Conservation (phyloP, 2,329 filamentous ascomycete species). For the Juglanconis oblonga region DNA sequence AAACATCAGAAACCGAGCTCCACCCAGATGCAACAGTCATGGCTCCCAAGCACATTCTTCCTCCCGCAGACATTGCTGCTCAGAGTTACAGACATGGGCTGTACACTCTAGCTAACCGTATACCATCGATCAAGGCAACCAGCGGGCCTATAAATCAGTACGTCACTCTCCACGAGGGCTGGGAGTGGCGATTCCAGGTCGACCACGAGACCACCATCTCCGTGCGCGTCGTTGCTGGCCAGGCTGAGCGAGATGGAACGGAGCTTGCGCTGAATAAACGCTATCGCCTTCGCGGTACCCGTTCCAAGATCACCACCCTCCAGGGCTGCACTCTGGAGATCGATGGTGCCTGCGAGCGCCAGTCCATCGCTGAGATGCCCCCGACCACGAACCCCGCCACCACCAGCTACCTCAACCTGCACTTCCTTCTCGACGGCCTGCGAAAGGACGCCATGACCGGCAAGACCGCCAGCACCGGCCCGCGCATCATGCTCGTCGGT, state of each 20-base stretch:
- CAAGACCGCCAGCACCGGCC: slow-evolving; percentile 51
- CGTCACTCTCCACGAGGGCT: slow-evolving; percentile 56
- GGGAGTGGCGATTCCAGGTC: slow-evolving; percentile 79
- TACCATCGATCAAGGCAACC: slow-evolving; percentile 27
- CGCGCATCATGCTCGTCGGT: slow-evolving; percentile 81
- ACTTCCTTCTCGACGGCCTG: slow-evolving; percentile 77
- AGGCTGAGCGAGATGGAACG: slow-evolving; percentile 90
- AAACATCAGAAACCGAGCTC: too few species aligned
- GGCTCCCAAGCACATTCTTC: too few species aligned
- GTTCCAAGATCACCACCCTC: slow-evolving; percentile 89
- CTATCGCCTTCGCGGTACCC: slow-evolving; percentile 78
- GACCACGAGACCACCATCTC: slow-evolving; percentile 43
- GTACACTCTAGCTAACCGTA: slow-evolving; percentile 9
- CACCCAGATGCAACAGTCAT: not conserved
- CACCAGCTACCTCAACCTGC: slow-evolving; percentile 76
- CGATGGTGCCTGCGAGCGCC: slow-evolving; percentile 54
- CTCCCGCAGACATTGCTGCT: not conserved
- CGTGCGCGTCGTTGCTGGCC: slow-evolving; percentile 70
- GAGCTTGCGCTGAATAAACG: slow-evolving; percentile 79
- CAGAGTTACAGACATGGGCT: not conserved
- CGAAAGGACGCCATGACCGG: slow-evolving; percentile 56
- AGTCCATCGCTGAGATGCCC: slow-evolving; percentile 52
- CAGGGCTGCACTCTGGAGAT: slow-evolving; percentile 85
- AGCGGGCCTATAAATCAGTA: slow-evolving; percentile 40
- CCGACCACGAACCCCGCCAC: slow-evolving; percentile 79